These are phyloP conservation scores for Choiromyces venosus DNA, from an alignment of 495 filamentous ascomycete genomes.

Conservation along the genomic window DNA sequence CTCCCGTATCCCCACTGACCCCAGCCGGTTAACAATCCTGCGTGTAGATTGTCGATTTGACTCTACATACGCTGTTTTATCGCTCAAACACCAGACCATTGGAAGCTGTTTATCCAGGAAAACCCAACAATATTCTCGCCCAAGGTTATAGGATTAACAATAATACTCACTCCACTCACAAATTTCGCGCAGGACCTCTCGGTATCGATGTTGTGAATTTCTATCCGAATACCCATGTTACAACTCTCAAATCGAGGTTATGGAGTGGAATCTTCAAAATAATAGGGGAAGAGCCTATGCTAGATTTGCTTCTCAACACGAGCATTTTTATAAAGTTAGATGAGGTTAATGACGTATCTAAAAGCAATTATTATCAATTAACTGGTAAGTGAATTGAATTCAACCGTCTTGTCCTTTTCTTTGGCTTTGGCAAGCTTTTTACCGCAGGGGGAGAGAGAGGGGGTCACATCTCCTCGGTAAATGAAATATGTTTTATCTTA, in stretches of 20 bases:
- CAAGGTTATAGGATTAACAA: slow-evolving; percentile 37
- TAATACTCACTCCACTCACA: slow-evolving; percentile 3
- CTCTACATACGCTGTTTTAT: slow-evolving; percentile 68
- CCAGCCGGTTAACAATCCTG: slow-evolving; percentile 18
- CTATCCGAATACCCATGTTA: slow-evolving; percentile 65
- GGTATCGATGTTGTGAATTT: slow-evolving; percentile 49
- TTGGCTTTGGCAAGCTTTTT: background rate
- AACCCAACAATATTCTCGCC: slow-evolving; percentile 38
- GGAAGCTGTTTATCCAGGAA: slow-evolving; percentile 38
- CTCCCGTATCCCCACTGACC: background rate
- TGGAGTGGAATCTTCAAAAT: slow-evolving; percentile 74
- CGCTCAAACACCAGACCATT: slow-evolving; percentile 42
- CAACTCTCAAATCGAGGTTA: slow-evolving; percentile 59
- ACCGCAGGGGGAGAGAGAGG: background rate
- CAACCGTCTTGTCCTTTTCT: slow-evolving; percentile 16
- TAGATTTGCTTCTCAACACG: slow-evolving; percentile 69
- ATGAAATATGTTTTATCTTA: slow-evolving; percentile 23
- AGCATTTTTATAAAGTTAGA: slow-evolving; percentile 67
- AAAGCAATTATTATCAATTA: slow-evolving; percentile 67
- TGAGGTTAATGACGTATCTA: slow-evolving; percentile 46
- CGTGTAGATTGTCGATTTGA: slow-evolving; percentile 74
- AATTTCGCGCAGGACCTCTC: slow-evolving; percentile 41
- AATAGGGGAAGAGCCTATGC: slow-evolving; percentile 76
- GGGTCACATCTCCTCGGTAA: slow-evolving; percentile 13
- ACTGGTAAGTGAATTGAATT: slow-evolving; percentile 55